Base-by-base conservation (phyloP, 78 protist species). In the Pelomyxa schiedti region DNA sequence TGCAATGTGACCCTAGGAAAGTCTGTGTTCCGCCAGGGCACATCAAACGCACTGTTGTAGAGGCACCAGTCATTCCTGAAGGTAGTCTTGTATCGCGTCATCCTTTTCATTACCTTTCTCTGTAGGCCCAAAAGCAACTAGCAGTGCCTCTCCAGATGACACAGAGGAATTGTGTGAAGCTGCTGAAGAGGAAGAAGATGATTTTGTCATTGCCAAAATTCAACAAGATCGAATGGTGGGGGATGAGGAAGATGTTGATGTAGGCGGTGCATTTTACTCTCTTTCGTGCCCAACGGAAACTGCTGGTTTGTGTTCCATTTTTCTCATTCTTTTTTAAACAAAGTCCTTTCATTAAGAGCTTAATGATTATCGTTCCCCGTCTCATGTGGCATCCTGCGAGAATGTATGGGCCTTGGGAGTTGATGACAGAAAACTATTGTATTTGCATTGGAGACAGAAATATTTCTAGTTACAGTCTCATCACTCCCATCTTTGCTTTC, bases 111-210 rank as follows among this genome's bases (percentile, higher is more conserved):
- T n/a, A n/a, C n/a, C n/a, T n/a, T n/a, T n/a, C n/a, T n/a, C n/a
- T n/a, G n/a, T n/a, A n/a, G n/a, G n/a, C n/a, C n/a, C n/a, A n/a
- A n/a, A n/a, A n/a, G n/a, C n/a, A n/a, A n/a, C n/a, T n/a, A n/a
- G n/a, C n/a, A n/a, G n/a, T n/a, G 58, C 58, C 32, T 24, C 32
- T 16, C 16, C 32, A 16, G 16, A 47, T 16, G 58, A 47, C 58
- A 16, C 58, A 16, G 58, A 47, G 58, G 58, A 47, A 16, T n/a
- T n/a, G n/a, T n/a, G n/a, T n/a, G n/a, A n/a, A n/a, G n/a, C n/a
- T n/a, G n/a, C n/a, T n/a, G 58, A 47, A 16, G 58, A 47, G 58
- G 58, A 71, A 7, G 75, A 71, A 30, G 66, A 71, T 16, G 58
- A 16, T 16, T 47, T 16, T 16, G 16, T 47, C 58, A 16, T 47